A percentile compares a stretch with the other conserved stretches of the same genome.
phyloP scores from a whole-genome alignment of 129 eudicot genomes.

The Centella asiatica region DNA sequence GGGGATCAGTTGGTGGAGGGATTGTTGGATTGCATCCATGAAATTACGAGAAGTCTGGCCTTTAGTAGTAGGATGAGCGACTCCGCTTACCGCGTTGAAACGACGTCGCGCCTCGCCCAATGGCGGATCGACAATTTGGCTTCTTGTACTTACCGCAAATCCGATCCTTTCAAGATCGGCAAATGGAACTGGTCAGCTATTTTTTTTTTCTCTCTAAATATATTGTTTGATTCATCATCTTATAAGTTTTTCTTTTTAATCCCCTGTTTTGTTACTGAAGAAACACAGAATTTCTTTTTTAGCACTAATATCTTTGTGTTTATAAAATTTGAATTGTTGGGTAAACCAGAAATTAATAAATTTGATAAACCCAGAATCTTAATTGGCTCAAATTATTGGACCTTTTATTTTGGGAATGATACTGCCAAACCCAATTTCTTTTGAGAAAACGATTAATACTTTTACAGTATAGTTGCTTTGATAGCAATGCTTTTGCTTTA shows the following conservation, averaged over 20 bases:
- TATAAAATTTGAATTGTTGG: no score
- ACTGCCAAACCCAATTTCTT: no score
- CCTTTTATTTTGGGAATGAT: not conserved
- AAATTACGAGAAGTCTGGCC: slow-evolving; percentile 48
- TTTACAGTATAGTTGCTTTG: no score
- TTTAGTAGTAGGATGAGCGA: slow-evolving; percentile 70
- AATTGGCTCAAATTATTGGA: not conserved
- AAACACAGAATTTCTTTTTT: no score
- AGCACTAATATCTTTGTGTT: no score
- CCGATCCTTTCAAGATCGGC: slow-evolving; percentile 89
- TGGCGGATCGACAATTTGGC: slow-evolving; percentile 74
- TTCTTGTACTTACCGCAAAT: slow-evolving; percentile 68
- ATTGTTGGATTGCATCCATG: slow-evolving; percentile 69
- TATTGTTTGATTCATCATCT: not conserved
- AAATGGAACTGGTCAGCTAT: slow-evolving; percentile 77
- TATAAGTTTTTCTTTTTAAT: not conserved
- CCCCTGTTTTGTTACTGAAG: not conserved
- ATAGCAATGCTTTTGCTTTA: no score
- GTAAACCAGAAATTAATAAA: not conserved
- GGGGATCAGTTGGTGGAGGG: slow-evolving; percentile 66
- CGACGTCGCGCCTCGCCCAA: slow-evolving; percentile 91
- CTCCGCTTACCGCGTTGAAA: slow-evolving; percentile 74
- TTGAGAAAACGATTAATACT: no score
- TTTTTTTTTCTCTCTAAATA: no score
- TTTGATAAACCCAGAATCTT: not conserved